Evolutionary conservation across 202 grass and related monocot genomes (phyloP), one percentile per base, ranked within the genome.

Genomic region (Tripidium arundinaceum): DNA sequence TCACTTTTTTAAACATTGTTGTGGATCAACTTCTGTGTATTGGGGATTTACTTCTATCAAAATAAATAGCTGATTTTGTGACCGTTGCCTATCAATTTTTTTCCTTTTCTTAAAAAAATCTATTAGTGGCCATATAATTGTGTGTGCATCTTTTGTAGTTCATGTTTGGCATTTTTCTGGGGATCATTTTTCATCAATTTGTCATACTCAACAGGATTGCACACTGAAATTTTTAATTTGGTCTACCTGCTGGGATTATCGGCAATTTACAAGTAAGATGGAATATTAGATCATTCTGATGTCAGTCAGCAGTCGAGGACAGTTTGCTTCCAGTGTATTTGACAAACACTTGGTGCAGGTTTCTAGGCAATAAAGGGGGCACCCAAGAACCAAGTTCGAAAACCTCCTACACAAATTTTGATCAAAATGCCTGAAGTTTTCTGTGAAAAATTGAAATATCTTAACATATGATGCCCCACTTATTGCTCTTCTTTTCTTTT

Each of bases 271-370:
- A 89, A 89, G 87, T 89, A 89, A 89, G 87, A 85, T 85, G 87
- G 87, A 89, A 36, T 85, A 89, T 88, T 78, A 89, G 87, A 89
- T 78, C 83, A 85, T 89, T 89, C 74, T 89, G 87, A 89, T 88
- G 86, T 79, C 82, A 77, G 72, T 77, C 78, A 81, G 78, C 82
- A 81, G 81, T 85, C 86, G 75, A 34, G 83, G 83, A 76, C 66
- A 82, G 72, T 81, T 85, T 85, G 73, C 78, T 89, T 89, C 82
- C 78, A 86, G 72, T 78, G 74, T 77, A 82, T 89, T 89, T 89
- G 74, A 85, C 78, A 68, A 68, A 85, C 47, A 68, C 60, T 85
- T 89, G 79, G 87, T 89, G 87, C 87, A 89, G 87, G 87, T 89
- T 78, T 70, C 79, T 85, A 85, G 87, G 87, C 61, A 82, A 74